A percentile compares a stretch with the other conserved stretches of the same genome.
phyloP scores from a whole-genome alignment of 306 rosid species.

The Fragaria iinumae region DNA sequence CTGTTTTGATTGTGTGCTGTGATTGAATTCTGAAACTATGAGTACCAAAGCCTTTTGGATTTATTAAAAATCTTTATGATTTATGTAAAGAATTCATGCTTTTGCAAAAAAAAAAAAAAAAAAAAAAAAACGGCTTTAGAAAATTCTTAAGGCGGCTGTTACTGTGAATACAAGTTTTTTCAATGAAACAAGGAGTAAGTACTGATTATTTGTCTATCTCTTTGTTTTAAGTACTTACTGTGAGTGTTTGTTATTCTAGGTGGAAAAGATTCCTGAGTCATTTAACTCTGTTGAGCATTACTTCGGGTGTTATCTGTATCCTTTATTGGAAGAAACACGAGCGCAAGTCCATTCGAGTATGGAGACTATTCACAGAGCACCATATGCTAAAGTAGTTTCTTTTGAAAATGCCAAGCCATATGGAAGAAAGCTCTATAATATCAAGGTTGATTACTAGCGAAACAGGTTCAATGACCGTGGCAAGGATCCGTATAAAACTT shows the following conservation, averaged over 20 bases:
- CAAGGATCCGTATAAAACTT: conserved; percentile 55
- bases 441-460: conserved; percentile 44
- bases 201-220: background rate
- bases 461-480: conserved; percentile 45
- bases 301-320: conserved; percentile 37
- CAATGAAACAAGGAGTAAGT: too few relatives aligned
- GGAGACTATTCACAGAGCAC: conserved; percentile 46
- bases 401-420: conserved; percentile 25
- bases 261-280: conserved; percentile 35
- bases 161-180: background rate
- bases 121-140: too few relatives aligned
- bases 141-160: background rate
- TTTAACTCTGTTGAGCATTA: conserved; percentile 39
- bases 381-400: conserved; percentile 47
- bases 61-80: too few relatives aligned
- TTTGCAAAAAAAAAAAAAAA: too few relatives aligned
- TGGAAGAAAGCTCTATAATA: conserved; percentile 17
- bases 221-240: background rate
- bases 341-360: conserved; percentile 41
- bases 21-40: too few relatives aligned
- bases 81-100: background rate
- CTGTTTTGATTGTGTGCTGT: too few relatives aligned
- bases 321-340: conserved; percentile 58
- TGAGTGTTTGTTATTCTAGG: conserved; percentile 27
- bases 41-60: background rate